Percentiles rank a stretch among this genome's conserved stretches.
These are phyloP conservation scores for Penicillium palitans DNA, from an alignment of 2,329 filamentous ascomycete genomes.

Conservation along the genomic window DNA sequence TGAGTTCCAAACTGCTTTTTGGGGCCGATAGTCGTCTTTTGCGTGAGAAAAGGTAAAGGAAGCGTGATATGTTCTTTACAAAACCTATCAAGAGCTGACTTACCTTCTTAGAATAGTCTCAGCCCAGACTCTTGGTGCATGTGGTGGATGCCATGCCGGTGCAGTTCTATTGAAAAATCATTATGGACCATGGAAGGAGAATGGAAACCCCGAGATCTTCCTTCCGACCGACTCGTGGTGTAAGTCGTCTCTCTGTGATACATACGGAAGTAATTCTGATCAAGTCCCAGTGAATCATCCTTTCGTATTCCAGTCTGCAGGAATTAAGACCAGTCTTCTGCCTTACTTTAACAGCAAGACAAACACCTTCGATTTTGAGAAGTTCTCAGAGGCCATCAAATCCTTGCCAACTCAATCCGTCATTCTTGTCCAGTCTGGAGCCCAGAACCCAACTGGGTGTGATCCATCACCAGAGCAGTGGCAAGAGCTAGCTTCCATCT, in stretches of 20 bases:
- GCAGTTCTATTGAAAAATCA: constrained; percentile 11
- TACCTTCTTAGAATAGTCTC: constrained; percentile 7
- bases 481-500: constrained; percentile 11
- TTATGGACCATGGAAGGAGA: constrained; percentile 17
- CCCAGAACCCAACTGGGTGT: constrained; percentile 20
- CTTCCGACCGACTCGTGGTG: constrained; percentile 17
- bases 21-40: constrained; percentile 16
- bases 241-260: not conserved
- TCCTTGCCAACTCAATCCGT: constrained; percentile 16
- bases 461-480: constrained; percentile 18
- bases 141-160: constrained; percentile 16
- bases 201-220: constrained; percentile 14
- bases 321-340: constrained; percentile 13
- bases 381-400: constrained; percentile 5
- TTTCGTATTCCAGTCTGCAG: constrained; percentile 10
- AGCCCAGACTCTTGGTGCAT: constrained; percentile 16
- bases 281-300: constrained; percentile 12
- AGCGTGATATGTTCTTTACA: not conserved
- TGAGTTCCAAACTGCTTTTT: constrained; percentile 14
- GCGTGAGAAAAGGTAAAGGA: constrained; percentile 12
- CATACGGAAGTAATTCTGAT: not conserved
- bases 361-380: constrained; percentile 14
- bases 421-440: constrained; percentile 15
- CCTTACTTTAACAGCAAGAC: constrained; percentile 16
- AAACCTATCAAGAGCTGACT: not conserved